A percentile compares a stretch with the other conserved stretches of the same genome.
Evolutionary conservation across 2,329 filamentous ascomycete genomes (phyloP).

Genomic region (Fusarium vanettenii): DNA sequence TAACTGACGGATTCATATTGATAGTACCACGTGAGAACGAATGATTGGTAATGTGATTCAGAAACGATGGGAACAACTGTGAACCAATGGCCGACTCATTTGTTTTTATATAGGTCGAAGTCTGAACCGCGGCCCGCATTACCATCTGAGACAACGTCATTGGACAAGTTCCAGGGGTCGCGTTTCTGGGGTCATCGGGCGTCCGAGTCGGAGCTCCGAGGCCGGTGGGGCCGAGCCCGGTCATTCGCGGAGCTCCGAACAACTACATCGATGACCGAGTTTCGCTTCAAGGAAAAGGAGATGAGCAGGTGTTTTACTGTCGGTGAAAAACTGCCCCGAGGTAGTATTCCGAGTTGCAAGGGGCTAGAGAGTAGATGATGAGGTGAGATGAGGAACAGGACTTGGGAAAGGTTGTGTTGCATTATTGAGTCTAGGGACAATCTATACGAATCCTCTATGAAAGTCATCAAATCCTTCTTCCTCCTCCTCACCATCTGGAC

Average conservation of each 20-base stretch:
- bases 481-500: neutral
- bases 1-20: neutral
- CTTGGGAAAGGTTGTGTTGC: neutral
- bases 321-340: neutral
- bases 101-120: neutral
- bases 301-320: neutral
- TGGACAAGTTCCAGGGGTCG: neutral
- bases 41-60: neutral
- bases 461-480: constrained; percentile 10
- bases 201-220: neutral
- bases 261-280: neutral
- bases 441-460: constrained; percentile 16
- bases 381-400: neutral
- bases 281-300: neutral
- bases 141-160: neutral
- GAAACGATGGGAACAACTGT: neutral
- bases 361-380: neutral
- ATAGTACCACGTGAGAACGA: constrained; percentile 5
- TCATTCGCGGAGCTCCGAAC: neutral
- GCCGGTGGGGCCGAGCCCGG: neutral
- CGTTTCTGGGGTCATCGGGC: neutral
- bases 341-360: neutral
- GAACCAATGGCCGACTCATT: neutral
- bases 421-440: neutral
- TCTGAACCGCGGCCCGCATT: neutral